Base-by-base conservation (phyloP, 2,329 filamentous ascomycete genomes). In the Monosporascus sp. region DNA sequence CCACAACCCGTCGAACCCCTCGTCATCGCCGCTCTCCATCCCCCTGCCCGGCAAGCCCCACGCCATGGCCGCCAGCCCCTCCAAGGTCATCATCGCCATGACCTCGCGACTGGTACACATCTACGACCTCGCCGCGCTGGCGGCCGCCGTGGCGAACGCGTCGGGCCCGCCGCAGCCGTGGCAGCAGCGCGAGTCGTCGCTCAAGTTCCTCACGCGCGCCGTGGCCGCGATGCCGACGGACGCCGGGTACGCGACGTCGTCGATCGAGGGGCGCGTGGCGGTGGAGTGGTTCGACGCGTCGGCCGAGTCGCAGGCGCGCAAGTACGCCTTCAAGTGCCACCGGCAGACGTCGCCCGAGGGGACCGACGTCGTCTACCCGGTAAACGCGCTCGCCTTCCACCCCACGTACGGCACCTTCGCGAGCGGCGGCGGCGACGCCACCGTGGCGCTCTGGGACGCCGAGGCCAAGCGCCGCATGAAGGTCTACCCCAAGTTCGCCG, bases 241-340 rank as follows among this genome's bases (percentile, higher is more conserved):
- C 61, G 89, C 88, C 11, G 94, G 94, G 5, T 99, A 97, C 69
- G 92, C 93, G 9, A 93, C 88, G 1, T 90, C 85, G 54, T 92
- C 87, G 64, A 99, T 99, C 64, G 94, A 99, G 69, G 94, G 94
- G 5, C 86, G 94, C 63, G 91, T 99, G 2, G 93, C 92, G 0
- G 94, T 99, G 1, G 94, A 99, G 71, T 97, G 92, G 90, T 97
- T 99, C 69, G 94, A 97, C 67, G 89, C 94, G 17, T 89, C 85
- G 5, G 78, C 85, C 43, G 89, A 93, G 70, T 92, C 89, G 4
- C 92, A 97, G 74, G 87, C 89, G 40, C 84, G 92, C 60, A 97
- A 97, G 71, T 99, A 97, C 70, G 94, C 94, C 16, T 99, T 99
- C 82, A 99, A 99, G 72, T 99, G 94, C 72, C 94, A 99, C 72